A percentile compares a stretch with the other conserved stretches of the same genome.
Conservation (phyloP, 208 protist genomes). For the Wallacemonas sp. region DNA sequence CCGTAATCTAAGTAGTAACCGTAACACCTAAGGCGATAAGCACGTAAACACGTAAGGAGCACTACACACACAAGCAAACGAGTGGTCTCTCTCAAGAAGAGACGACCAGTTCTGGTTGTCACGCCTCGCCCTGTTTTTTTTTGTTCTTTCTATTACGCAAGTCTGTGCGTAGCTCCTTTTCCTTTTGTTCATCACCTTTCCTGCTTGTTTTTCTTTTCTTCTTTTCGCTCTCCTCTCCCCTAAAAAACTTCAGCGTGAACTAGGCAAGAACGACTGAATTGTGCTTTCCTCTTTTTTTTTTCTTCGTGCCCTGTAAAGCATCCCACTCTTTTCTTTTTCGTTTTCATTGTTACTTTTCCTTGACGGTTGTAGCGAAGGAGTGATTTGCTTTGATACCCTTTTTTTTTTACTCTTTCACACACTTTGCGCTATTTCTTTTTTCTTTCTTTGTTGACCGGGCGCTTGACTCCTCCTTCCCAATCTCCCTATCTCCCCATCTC, state of each 20-base stretch:
- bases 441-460: neutral
- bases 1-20: no score
- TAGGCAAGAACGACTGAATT: neutral
- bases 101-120: no score
- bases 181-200: neutral
- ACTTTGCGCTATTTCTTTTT: no score
- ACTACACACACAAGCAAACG: no score
- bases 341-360: constrained; percentile 8
- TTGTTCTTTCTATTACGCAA: neutral
- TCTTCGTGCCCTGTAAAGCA: neutral
- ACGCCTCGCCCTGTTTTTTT: no score
- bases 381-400: neutral
- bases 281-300: neutral
- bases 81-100: no score
- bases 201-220: neutral
- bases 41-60: no score
- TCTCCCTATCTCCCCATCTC: constrained; percentile 5
- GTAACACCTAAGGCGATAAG: no score
- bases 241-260: neutral
- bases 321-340: no score
- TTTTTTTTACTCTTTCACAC: neutral
- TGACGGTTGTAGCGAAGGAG: no score
- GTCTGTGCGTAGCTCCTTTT: neutral
- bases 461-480: neutral
- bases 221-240: neutral